phyloP scores from a whole-genome alignment of 345 rosid species.

The Isatis tinctoria region DNA sequence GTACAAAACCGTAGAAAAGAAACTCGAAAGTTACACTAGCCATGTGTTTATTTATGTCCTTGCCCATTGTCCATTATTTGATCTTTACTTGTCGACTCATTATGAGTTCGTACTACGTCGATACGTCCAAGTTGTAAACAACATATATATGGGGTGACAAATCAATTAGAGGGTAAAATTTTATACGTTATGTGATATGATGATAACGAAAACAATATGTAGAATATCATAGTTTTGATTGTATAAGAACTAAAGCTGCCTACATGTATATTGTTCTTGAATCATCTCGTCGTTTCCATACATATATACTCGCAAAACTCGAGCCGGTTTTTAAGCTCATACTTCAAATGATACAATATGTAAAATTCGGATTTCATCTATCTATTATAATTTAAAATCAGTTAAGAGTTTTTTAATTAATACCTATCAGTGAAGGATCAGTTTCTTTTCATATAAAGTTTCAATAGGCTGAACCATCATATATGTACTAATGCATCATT shows the following conservation, averaged over 20 bases:
- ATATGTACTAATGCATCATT: not conserved
- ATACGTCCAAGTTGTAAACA: not conserved
- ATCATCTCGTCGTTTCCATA: not conserved
- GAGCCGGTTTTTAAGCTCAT: not conserved
- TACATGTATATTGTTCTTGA: too few relatives aligned
- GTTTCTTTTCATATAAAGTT: not conserved
- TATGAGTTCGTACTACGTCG: conserved; percentile 22
- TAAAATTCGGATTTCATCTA: too few relatives aligned
- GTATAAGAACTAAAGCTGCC: not conserved
- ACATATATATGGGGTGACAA: not conserved
- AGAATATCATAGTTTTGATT: not conserved
- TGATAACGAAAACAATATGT: not conserved
- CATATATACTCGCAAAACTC: not conserved
- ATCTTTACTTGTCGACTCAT: conserved; percentile 24
- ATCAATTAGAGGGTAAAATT: not conserved
- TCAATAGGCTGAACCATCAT: not conserved
- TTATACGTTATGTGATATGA: not conserved
- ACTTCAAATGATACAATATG: not conserved
- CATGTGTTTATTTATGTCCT: conserved; percentile 11
- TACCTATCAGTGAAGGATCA: too few relatives aligned
- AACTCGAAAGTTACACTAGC: not conserved
- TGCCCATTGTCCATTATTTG: conserved; percentile 21
- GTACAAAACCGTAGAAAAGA: not conserved
- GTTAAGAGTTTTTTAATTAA: too few relatives aligned
- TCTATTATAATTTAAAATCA: too few relatives aligned